Percentiles rank a stretch among this genome's conserved stretches.
Conservation (phyloP, 768 basidiomycete species). For the Calocera cornea region DNA sequence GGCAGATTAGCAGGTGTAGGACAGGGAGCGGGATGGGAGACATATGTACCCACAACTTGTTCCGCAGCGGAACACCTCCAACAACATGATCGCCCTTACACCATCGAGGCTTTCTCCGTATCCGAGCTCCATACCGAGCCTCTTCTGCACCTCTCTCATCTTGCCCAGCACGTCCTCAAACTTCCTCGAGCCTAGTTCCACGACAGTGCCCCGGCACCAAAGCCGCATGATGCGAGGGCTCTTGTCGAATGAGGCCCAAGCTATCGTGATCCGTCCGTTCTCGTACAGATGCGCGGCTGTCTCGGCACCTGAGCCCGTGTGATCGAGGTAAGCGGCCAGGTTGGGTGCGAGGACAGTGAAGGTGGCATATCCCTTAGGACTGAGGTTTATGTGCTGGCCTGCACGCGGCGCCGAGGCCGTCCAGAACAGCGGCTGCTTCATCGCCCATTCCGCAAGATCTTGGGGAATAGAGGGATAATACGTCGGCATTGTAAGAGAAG, state of each 20-base stretch:
- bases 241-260: neutral
- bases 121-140: neutral
- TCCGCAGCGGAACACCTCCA: neutral
- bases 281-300: conserved; percentile 1
- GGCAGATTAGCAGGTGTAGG: neutral
- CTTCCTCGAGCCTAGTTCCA: neutral
- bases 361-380: neutral
- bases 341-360: neutral
- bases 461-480: neutral
- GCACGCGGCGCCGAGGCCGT: neutral
- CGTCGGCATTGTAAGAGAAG: neutral
- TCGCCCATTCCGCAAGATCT: neutral
- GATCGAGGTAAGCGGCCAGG: neutral
- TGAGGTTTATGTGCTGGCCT: neutral
- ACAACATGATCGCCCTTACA: neutral
- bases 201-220: neutral
- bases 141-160: neutral
- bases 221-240: neutral
- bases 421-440: neutral
- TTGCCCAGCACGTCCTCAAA: neutral
- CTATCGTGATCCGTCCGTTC: neutral
- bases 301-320: conserved; percentile 1
- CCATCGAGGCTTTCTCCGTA: neutral
- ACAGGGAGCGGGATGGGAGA: neutral
- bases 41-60: neutral